Evolutionary conservation across 805 yeast species (phyloP).

Genomic region (Suhomyces kilbournensis): DNA sequence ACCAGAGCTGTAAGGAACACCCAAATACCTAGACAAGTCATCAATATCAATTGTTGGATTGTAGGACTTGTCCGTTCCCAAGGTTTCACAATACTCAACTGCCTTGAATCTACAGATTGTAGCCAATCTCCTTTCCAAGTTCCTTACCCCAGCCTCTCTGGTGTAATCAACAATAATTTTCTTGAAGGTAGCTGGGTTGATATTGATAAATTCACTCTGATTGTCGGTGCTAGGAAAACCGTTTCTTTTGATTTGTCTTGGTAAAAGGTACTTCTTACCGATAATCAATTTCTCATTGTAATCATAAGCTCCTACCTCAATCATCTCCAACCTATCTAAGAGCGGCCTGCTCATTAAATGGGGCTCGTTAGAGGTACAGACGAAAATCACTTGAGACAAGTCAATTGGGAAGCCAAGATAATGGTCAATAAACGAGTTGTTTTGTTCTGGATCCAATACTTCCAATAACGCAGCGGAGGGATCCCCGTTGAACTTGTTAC

Average conservation of each 20-base stretch:
- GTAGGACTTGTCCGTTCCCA: conserved; percentile 26
- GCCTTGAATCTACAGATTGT: conserved; percentile 80
- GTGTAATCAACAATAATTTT: conserved; percentile 68
- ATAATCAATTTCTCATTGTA: conserved; percentile 72
- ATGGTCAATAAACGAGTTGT: conserved; percentile 71
- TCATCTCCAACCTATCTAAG: conserved; percentile 80
- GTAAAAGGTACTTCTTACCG: conserved; percentile 64
- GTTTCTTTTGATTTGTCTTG: conserved; percentile 68
- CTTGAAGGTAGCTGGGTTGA: conserved; percentile 55
- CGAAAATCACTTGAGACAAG: conserved; percentile 72
- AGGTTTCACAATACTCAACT: conserved; percentile 53
- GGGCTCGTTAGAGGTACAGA: conserved; percentile 83
- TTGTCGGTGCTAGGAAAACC: conserved; percentile 46
- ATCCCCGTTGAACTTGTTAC: conserved; percentile 63
- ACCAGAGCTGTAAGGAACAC: conserved; percentile 49
- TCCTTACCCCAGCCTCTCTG: conserved; percentile 83
- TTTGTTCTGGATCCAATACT: conserved; percentile 89
- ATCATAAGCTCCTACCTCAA: conserved; percentile 76
- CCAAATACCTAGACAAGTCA: conserved; percentile 69
- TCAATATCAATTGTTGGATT: conserved; percentile 41
- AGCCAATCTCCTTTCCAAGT: conserved; percentile 70
- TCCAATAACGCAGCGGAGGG: conserved; percentile 88
- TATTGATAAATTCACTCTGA: conserved; percentile 36
- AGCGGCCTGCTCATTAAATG: conserved; percentile 71
- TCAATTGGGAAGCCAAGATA: conserved; percentile 85